A percentile compares a stretch with the other conserved stretches of the same genome.
Evolutionary conservation across 371 early-diverging fungal species (phyloP).

Genomic region (Umbelopsis sp.): DNA sequence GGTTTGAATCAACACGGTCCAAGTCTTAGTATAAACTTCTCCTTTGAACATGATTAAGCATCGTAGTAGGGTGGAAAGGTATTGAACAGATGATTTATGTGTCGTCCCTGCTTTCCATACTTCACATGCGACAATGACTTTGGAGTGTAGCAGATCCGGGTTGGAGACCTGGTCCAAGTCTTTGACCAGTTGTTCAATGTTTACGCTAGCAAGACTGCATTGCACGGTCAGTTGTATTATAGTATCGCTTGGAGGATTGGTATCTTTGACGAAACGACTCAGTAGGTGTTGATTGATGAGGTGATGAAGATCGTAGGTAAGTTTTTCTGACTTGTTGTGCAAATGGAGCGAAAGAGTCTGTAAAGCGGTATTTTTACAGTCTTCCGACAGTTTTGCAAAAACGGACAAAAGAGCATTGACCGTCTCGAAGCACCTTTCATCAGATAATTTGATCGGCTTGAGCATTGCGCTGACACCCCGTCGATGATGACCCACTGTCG

Average conservation of each 20-base stretch:
- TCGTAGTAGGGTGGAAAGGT: too few relatives aligned
- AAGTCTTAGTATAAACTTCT: conserved; percentile 28
- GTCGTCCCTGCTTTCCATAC: conserved; percentile 3
- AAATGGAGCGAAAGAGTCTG: neutral
- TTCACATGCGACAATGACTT: conserved; percentile 32
- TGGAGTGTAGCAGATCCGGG: conserved; percentile 18
- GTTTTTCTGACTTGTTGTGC: conserved; percentile 4
- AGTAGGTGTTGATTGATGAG: neutral
- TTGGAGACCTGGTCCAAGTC: conserved; percentile 23
- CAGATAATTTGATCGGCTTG: conserved; percentile 48
- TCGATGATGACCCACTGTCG: conserved; percentile 35
- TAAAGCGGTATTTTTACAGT: conserved; percentile 23
- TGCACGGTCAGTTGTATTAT: conserved; percentile 26
- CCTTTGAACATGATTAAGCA: conserved; percentile 34
- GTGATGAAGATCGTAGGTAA: neutral
- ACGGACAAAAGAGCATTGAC: conserved; percentile 32
- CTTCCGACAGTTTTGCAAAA: conserved; percentile 20
- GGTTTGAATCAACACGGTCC: conserved; percentile 27
- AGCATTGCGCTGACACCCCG: conserved; percentile 60
- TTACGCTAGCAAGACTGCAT: conserved; percentile 24
- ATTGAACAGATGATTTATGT: too few relatives aligned
- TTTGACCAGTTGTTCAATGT: conserved; percentile 19
- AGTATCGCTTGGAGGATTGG: neutral
- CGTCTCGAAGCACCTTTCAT: conserved; percentile 48
- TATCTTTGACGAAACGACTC: conserved; percentile 17